These are phyloP conservation scores for Talaromyces sp. DNA, from an alignment of 2,329 filamentous ascomycete species.

Conservation along the genomic window DNA sequence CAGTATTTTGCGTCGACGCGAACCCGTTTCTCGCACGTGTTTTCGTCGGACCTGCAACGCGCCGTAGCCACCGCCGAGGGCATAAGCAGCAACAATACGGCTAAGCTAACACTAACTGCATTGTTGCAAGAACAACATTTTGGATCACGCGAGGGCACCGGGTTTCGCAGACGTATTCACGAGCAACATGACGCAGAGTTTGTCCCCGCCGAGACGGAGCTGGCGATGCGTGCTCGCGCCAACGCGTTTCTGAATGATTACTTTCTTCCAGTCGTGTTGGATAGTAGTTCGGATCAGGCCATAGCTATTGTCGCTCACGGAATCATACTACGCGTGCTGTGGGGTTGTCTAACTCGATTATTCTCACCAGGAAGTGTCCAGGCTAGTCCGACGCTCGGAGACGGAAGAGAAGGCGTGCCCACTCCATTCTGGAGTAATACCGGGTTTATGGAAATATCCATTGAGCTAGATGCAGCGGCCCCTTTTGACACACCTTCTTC, in stretches of 20 bases:
- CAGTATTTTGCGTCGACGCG: slow-evolving; percentile 59
- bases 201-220: slow-evolving; percentile 56
- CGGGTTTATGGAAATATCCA: slow-evolving; percentile 52
- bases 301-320: slow-evolving; percentile 77
- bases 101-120: slow-evolving; percentile 7
- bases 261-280: slow-evolving; percentile 53
- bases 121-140: slow-evolving; percentile 37
- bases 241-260: slow-evolving; percentile 62
- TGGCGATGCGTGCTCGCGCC: slow-evolving; percentile 60
- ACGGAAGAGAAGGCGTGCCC: slow-evolving; percentile 35
- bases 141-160: slow-evolving; percentile 33
- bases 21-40: slow-evolving; percentile 64
- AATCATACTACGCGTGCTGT: slow-evolving; percentile 67
- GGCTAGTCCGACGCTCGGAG: slow-evolving; percentile 28
- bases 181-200: slow-evolving; percentile 35
- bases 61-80: slow-evolving; percentile 51
- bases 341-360: slow-evolving; percentile 56
- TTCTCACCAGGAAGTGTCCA: slow-evolving; percentile 46
- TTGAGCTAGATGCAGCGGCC: slow-evolving; percentile 17
- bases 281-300: slow-evolving; percentile 26
- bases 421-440: slow-evolving; percentile 62
- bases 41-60: slow-evolving; percentile 72
- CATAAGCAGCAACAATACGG: slow-evolving; percentile 13
- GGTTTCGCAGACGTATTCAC: slow-evolving; percentile 25
- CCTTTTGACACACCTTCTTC: not conserved